A percentile compares a stretch with the other conserved stretches of the same genome.
These are phyloP conservation scores for Benincasa hispida DNA, from an alignment of 306 rosid genomes.

Conservation along the genomic window DNA sequence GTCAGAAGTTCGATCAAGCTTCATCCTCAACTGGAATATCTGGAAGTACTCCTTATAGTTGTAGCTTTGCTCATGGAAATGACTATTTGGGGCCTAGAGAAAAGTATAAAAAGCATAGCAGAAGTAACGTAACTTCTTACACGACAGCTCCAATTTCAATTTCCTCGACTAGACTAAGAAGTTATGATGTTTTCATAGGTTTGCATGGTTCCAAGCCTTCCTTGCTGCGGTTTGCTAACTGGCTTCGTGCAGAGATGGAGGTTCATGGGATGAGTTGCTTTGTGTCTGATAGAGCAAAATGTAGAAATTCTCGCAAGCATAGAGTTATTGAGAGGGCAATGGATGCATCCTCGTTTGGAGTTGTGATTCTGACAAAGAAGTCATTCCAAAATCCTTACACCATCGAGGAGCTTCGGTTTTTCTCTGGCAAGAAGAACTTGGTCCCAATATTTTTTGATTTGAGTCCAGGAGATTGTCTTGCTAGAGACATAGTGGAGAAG, in stretches of 20 bases:
- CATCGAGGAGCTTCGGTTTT: slow-evolving; percentile 62
- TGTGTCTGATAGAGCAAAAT: slow-evolving; percentile 59
- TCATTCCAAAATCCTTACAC: slow-evolving; percentile 77
- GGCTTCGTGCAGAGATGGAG: slow-evolving; percentile 81
- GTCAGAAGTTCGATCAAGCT: slow-evolving; percentile 34
- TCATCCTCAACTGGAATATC: slow-evolving; percentile 51
- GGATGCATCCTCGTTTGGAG: slow-evolving; percentile 79
- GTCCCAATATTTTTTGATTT: slow-evolving; percentile 76
- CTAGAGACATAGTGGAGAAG: slow-evolving; percentile 76
- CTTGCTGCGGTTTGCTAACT: slow-evolving; percentile 50
- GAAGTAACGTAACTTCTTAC: slow-evolving; percentile 24
- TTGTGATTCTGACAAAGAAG: slow-evolving; percentile 60
- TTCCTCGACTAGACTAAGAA: slow-evolving; percentile 51
- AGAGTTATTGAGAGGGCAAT: slow-evolving; percentile 60
- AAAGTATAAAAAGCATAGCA: slow-evolving; percentile 28
- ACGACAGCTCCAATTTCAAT: slow-evolving; percentile 40
- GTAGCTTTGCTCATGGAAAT: slow-evolving; percentile 19
- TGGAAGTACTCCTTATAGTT: slow-evolving; percentile 44
- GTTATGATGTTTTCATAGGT: slow-evolving; percentile 72
- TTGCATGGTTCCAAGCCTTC: slow-evolving; percentile 55
- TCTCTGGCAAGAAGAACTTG: slow-evolving; percentile 67
- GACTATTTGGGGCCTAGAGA: slow-evolving; percentile 28
- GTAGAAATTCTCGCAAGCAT: slow-evolving; percentile 52
- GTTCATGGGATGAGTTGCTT: slow-evolving; percentile 78
- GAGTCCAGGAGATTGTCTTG: slow-evolving; percentile 67